These are phyloP conservation scores for Boletus tylopilopsis DNA, from an alignment of 768 basidiomycete species.

Conservation along the genomic window DNA sequence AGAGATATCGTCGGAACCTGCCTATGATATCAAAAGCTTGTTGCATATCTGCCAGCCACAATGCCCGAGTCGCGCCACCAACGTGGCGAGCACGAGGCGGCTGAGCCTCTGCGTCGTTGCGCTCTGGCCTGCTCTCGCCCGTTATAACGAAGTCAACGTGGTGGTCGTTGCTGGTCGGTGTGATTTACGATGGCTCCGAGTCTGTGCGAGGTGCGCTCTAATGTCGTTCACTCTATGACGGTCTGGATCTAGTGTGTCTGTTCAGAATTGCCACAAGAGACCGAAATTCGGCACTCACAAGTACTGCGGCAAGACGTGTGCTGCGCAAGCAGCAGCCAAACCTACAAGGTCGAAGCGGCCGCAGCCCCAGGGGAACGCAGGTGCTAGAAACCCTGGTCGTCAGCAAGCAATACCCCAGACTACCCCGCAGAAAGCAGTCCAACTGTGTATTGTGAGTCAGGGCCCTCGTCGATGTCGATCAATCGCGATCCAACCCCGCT, in stretches of 20 bases:
- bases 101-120: constrained; percentile 2
- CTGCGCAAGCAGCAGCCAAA: constrained; percentile 37
- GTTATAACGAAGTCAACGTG: constrained; percentile 8
- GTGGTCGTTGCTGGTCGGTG: constrained; percentile 2
- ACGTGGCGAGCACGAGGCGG: constrained; percentile 27
- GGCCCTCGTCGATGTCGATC: constrained; percentile 21
- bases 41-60: constrained; percentile 1
- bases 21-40: neutral
- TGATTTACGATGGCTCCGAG: constrained; percentile 25
- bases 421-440: constrained; percentile 19
- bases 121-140: constrained; percentile 8
- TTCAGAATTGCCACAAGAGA: constrained; percentile 50
- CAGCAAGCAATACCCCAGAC: constrained; percentile 14
- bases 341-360: constrained; percentile 11
- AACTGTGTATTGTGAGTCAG: constrained; percentile 28
- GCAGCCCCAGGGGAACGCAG: constrained; percentile 11
- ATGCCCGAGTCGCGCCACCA: constrained; percentile 10
- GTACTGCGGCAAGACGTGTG: constrained; percentile 57
- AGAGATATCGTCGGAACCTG: constrained; percentile 6
- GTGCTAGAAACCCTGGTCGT: constrained; percentile 8
- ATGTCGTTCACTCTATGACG: neutral
- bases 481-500: constrained; percentile 23
- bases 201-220: constrained; percentile 29
- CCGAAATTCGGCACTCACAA: constrained; percentile 54
- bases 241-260: neutral